Evolutionary conservation across 73 alveolate species (phyloP), one percentile per base, ranked within the genome.

Genomic region (Blepharisma japonicum): DNA sequence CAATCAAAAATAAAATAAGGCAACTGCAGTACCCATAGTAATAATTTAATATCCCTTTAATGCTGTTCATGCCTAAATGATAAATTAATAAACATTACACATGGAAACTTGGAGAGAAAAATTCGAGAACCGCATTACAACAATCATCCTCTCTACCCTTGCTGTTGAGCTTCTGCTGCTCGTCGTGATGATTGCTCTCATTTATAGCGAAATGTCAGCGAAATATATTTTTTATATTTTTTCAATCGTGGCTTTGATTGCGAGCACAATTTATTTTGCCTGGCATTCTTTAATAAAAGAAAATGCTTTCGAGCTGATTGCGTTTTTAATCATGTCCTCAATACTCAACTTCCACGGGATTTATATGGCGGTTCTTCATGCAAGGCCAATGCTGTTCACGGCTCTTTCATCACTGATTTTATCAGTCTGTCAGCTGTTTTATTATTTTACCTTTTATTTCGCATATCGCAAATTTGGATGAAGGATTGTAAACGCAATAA

Each of bases 211-310:
- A 25, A 39, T 14, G 23, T 14, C 38, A 18, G 39, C 74, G 11
- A 61, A 8, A 18, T n/a, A 61, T 25, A 8, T 61, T 20, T 25
- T 61, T 20, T 61, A 61, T 25, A 5, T 61, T 18, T 61, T 39
- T 18, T 14, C 74, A 20, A 39, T 61, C 18, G 14, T 14, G n/a
- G 14, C 2, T 5, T 14, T 25, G 49, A 61, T 61, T 2, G 14
- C 23, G 18, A 14, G 49, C 49, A 61, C 74, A 25, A 61, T 61
- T 2, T 61, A 61, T 25, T 61, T 61, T 39, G 74, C 74, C 48
- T 61, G 74, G 74, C 74, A 61, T 39, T 61, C 74, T 2, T 8
- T 61, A 14, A 39, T 61, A n/a, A 61, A 61, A 61, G 74, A 61
- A 61, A 61, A 61, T 48, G 14, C 74, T 2, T 61, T 61, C 23